These are phyloP conservation scores for Suillus weaverae DNA, from an alignment of 768 basidiomycete genomes.

Conservation along the genomic window DNA sequence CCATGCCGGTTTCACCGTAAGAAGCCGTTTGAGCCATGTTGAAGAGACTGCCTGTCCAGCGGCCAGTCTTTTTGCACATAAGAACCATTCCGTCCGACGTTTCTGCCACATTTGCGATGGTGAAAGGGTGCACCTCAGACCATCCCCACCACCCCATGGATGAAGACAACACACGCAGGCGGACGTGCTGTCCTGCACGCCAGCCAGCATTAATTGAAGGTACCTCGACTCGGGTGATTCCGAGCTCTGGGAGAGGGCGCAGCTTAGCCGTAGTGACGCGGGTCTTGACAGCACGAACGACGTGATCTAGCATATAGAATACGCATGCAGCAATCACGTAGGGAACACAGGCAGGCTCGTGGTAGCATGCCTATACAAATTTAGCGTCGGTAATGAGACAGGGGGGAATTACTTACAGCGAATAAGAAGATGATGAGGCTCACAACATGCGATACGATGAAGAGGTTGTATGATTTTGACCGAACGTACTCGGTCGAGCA, in stretches of 20 bases:
- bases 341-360: conserved; percentile 31
- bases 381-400: conserved; percentile 6
- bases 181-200: conserved; percentile 62
- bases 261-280: conserved; percentile 46
- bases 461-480: conserved; percentile 42
- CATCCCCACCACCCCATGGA: conserved; percentile 40
- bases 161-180: conserved; percentile 45
- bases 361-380: conserved; percentile 24
- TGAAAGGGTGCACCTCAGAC: conserved; percentile 53
- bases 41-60: conserved; percentile 49
- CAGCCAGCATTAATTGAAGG: conserved; percentile 49
- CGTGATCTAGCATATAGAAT: conserved; percentile 46
- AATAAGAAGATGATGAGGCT: conserved; percentile 43
- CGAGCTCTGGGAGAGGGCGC: conserved; percentile 44
- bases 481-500: conserved; percentile 44
- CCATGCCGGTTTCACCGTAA: conserved; percentile 21
- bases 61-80: conserved; percentile 49
- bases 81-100: conserved; percentile 48
- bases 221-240: conserved; percentile 47
- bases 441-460: conserved; percentile 42
- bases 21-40: conserved; percentile 36
- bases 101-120: conserved; percentile 45
- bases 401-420: conserved; percentile 24
- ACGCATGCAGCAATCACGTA: conserved; percentile 41
- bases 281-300: conserved; percentile 47